phyloP scores from a whole-genome alignment of 2,329 filamentous ascomycete species.

The Exserohilum turcica region DNA sequence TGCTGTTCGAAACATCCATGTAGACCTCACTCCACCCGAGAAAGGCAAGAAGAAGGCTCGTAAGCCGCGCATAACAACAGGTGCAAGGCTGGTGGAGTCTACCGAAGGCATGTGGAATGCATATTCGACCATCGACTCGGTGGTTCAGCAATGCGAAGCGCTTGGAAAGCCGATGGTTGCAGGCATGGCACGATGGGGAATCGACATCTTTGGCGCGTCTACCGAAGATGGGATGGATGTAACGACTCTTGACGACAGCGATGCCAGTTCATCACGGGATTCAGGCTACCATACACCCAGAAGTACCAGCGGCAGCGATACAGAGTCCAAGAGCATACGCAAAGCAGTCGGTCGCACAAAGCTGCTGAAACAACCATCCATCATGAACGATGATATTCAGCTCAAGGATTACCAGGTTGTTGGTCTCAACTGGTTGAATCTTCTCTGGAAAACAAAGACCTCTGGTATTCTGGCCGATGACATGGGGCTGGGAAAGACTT shows the following conservation, averaged over 20 bases:
- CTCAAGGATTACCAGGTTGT: constrained; percentile 95
- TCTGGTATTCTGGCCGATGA: constrained; percentile 95
- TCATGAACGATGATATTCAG: constrained; percentile 75
- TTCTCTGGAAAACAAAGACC: constrained; percentile 78
- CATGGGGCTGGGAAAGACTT: constrained; percentile 95
- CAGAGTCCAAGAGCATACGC: constrained; percentile 54
- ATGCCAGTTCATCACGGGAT: constrained; percentile 57
- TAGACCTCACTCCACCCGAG: constrained; percentile 31
- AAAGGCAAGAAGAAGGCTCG: constrained; percentile 44
- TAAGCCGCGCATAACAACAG: constrained; percentile 59
- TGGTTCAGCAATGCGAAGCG: constrained; percentile 76
- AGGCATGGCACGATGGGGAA: constrained; percentile 71
- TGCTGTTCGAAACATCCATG: constrained; percentile 68
- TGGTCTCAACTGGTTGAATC: constrained; percentile 89
- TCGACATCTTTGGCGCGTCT: constrained; percentile 66
- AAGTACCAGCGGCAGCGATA: constrained; percentile 48
- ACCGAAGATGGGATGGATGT: constrained; percentile 66
- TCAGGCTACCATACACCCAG: constrained; percentile 70
- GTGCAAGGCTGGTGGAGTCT: constrained; percentile 69
- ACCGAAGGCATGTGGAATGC: constrained; percentile 75
- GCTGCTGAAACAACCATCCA: constrained; percentile 70
- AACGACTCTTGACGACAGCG: constrained; percentile 57
- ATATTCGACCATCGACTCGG: constrained; percentile 80
- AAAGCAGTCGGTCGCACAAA: constrained; percentile 42
- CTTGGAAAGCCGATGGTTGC: constrained; percentile 70